Evolutionary conservation across 2,329 filamentous ascomycete genomes (phyloP).

Genomic region (Botryosphaeria agaves): DNA sequence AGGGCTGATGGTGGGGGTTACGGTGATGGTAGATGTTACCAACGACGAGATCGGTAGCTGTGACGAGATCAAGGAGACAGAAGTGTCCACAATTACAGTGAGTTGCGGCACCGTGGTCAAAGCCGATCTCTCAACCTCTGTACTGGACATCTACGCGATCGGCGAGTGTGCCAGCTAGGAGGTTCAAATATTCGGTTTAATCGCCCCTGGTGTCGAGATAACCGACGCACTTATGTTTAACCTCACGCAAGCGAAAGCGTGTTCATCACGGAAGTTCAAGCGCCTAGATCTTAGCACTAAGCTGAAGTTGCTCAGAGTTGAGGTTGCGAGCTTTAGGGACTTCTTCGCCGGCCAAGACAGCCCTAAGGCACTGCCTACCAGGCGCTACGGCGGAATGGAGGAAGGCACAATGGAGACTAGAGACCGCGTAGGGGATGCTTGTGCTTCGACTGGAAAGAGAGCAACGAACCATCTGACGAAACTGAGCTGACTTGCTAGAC

Average conservation of each 20-base stretch:
- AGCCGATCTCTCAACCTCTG: slow-evolving; percentile 49
- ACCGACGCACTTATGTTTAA: slow-evolving; percentile 85
- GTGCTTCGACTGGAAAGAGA: too few relatives aligned
- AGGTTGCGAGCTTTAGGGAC: slow-evolving; percentile 85
- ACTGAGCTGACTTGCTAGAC: too few relatives aligned
- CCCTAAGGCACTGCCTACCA: slow-evolving; percentile 53
- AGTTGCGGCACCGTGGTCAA: slow-evolving; percentile 62
- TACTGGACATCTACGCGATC: slow-evolving; percentile 63
- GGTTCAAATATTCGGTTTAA: slow-evolving; percentile 71
- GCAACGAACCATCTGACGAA: too few relatives aligned
- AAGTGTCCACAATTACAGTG: too few relatives aligned
- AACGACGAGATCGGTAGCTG: too few relatives aligned
- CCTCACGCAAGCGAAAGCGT: slow-evolving; percentile 63
- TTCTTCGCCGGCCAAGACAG: slow-evolving; percentile 84
- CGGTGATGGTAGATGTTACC: too few relatives aligned
- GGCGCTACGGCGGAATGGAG: slow-evolving; percentile 25
- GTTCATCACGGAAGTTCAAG: slow-evolving; percentile 55
- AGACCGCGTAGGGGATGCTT: too few relatives aligned
- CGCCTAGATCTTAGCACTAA: slow-evolving; percentile 81
- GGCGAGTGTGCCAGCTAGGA: slow-evolving; percentile 88
- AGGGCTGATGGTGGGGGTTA: too few relatives aligned
- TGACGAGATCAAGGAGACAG: too few relatives aligned
- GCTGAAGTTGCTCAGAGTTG: slow-evolving; percentile 73
- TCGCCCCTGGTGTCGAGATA: slow-evolving; percentile 83
- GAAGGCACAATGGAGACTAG: slow-evolving; percentile 19